These are phyloP conservation scores for Zarea fungicola DNA, from an alignment of 2,329 filamentous ascomycete genomes.

Conservation along the genomic window DNA sequence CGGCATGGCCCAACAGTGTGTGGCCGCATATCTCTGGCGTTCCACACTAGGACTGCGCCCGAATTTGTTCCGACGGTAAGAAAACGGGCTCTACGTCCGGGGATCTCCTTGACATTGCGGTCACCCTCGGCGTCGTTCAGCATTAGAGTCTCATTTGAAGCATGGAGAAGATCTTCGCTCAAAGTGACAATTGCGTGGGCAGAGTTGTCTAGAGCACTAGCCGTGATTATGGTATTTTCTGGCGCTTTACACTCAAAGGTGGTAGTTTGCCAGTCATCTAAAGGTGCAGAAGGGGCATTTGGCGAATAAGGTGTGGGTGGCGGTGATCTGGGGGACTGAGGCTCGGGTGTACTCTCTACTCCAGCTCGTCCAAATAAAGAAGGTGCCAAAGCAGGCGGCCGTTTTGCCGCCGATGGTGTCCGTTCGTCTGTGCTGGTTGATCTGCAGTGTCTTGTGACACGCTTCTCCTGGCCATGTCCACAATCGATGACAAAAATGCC, in stretches of 20 bases:
- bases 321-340: conserved; percentile 19
- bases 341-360: conserved; percentile 14
- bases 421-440: conserved; percentile 17
- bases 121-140: conserved; percentile 37
- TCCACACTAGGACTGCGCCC: conserved; percentile 78
- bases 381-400: not conserved
- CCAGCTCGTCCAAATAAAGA: conserved; percentile 10
- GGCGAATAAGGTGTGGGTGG: conserved; percentile 21
- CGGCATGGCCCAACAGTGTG: conserved; percentile 61
- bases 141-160: conserved; percentile 44
- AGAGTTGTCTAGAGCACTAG: conserved; percentile 69
- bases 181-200: conserved; percentile 64
- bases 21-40: conserved; percentile 59
- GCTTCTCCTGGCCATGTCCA: conserved; percentile 49
- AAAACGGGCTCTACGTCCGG: conserved; percentile 77
- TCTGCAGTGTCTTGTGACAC: conserved; percentile 41
- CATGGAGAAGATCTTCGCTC: conserved; percentile 67
- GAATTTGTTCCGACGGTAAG: conserved; percentile 74
- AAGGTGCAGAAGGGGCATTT: conserved; percentile 9
- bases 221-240: conserved; percentile 58
- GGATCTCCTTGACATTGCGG: conserved; percentile 55
- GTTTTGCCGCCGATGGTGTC: too few species aligned
- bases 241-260: conserved; percentile 49
- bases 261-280: conserved; percentile 28
- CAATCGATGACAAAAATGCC: conserved; percentile 68